Base-by-base conservation (phyloP, 176 grass and related monocot genomes). In the Chloris gayana region DNA sequence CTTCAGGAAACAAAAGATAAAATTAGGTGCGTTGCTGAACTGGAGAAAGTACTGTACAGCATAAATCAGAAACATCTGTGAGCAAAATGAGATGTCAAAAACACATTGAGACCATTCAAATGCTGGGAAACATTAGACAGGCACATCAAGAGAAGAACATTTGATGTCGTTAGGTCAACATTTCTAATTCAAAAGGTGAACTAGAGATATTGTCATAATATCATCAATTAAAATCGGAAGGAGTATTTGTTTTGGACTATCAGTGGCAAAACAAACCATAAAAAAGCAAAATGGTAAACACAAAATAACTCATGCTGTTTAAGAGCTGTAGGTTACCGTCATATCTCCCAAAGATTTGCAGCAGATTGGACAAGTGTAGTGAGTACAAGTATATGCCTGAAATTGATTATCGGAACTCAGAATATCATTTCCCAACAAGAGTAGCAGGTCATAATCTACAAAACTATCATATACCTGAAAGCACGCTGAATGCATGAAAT, bases 401-500 rank as follows among this genome's bases (percentile, higher is more conserved):
- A 89, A 44, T 78, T 30, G 10, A 39, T 50, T 37, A 29, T 80
- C 34, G 84, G 78, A 80, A 80, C 6, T 80, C 22, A 87, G 81
- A 83, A 80, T 10, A 81, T 19, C 9, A 25, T 26, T 47, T 19
- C n/a, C 0, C 10, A 47, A 37, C 11, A 39, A 81, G 35, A 69
- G 27, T 54, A 67, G 47, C 47, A 45, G 21, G 33, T 57, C 17
- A 21, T 25, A 74, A 45, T 14, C 3, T 7, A 45, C 21, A 45
- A 80, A 31, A 81, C 57, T n/a, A 60, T 33, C 41, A 24, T 84
- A 97, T 86, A 97, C 94, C 87, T 90, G 94, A 63, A 97, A 97
- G 72, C 94, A 97, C 49, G 94, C 80, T 21, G 94, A 97, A 72
- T 97, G 94, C 91, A 97, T 97, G 58, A 97, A 97, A 65, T 97